Conservation (phyloP, 2,329 filamentous ascomycete species). For the Penicillium glabrum region DNA sequence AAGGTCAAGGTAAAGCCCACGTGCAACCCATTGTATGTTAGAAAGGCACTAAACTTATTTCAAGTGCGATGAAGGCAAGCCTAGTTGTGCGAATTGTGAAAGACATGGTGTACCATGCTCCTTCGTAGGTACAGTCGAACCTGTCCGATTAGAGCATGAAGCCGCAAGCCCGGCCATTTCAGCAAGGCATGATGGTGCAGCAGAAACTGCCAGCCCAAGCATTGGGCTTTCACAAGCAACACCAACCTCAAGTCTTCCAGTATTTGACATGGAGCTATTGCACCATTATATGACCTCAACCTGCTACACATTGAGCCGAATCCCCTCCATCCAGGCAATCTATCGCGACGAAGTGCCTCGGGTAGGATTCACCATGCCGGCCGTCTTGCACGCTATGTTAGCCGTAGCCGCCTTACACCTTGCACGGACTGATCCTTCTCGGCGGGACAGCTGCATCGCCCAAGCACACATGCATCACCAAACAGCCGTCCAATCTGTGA, state of each 20-base stretch:
- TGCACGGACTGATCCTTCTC: background rate
- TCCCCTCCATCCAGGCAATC: slow-evolving; percentile 44
- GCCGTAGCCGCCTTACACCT: background rate
- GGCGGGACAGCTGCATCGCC: background rate
- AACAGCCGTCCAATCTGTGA: background rate
- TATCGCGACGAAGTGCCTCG: slow-evolving; percentile 51
- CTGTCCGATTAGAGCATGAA: background rate
- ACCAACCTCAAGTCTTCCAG: slow-evolving; percentile 6
- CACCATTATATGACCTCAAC: slow-evolving; percentile 55
- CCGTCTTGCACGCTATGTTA: slow-evolving; percentile 52
- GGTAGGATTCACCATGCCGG: slow-evolving; percentile 49
- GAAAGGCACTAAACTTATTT: background rate
- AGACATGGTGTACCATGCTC: slow-evolving; percentile 22
- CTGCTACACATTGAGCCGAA: slow-evolving; percentile 47
- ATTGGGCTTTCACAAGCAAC: background rate
- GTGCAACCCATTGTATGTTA: background rate
- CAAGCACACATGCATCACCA: slow-evolving; percentile 2
- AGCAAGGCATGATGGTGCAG: background rate
- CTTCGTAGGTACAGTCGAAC: slow-evolving; percentile 6
- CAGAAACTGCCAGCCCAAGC: background rate
- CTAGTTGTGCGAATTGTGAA: slow-evolving; percentile 21
- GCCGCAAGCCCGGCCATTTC: background rate
- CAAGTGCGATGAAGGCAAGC: slow-evolving; percentile 29
- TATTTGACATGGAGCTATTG: slow-evolving; percentile 53
- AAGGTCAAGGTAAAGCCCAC: slow-evolving; percentile 27